A percentile compares a stretch with the other conserved stretches of the same genome.
Evolutionary conservation across 1,284 basidiomycete species (phyloP).

Genomic region (Abortiporus biennis): DNA sequence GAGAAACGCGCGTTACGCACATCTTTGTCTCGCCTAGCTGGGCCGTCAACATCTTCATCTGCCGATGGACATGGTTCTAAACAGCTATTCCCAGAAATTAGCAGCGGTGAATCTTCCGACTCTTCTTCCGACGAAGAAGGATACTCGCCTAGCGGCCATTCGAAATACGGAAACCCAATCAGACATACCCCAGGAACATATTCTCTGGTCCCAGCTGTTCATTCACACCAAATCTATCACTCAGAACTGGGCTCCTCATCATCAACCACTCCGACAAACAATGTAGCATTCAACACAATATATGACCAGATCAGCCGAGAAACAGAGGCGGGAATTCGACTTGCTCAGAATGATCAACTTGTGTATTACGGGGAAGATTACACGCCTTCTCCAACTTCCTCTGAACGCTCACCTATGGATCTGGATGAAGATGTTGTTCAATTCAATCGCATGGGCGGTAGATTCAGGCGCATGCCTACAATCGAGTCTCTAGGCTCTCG

Average conservation of each 20-base stretch:
- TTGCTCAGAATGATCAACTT: slow-evolving; percentile 24
- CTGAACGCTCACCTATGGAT: slow-evolving; percentile 20
- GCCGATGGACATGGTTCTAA: slow-evolving; percentile 1
- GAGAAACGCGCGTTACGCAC: slow-evolving; percentile 8
- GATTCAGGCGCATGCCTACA: slow-evolving; percentile 69
- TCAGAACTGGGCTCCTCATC: no score
- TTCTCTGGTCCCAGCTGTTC: no score
- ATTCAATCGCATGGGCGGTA: slow-evolving; percentile 50
- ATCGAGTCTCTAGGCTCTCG: slow-evolving; percentile 67
- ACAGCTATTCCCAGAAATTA: background rate
- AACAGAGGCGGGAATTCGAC: slow-evolving; percentile 38
- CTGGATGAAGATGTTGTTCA: slow-evolving; percentile 35
- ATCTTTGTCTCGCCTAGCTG: slow-evolving; percentile 10
- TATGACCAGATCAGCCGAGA: slow-evolving; percentile 43
- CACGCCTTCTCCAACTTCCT: slow-evolving; percentile 9
- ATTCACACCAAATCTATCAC: no score
- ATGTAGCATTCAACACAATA: no score
- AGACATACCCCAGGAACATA: slow-evolving; percentile 14
- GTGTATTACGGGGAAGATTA: slow-evolving; percentile 10
- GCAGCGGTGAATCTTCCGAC: slow-evolving; percentile 7
- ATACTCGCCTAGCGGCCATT: slow-evolving; percentile 4
- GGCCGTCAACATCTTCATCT: no score
- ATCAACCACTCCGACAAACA: no score
- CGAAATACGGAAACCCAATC: slow-evolving; percentile 15
- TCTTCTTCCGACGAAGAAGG: slow-evolving; percentile 19